Percentiles rank a stretch among this genome's conserved stretches.
Conservation (phyloP, 176 grass and related monocot genomes). For the Puya raimondii region DNA sequence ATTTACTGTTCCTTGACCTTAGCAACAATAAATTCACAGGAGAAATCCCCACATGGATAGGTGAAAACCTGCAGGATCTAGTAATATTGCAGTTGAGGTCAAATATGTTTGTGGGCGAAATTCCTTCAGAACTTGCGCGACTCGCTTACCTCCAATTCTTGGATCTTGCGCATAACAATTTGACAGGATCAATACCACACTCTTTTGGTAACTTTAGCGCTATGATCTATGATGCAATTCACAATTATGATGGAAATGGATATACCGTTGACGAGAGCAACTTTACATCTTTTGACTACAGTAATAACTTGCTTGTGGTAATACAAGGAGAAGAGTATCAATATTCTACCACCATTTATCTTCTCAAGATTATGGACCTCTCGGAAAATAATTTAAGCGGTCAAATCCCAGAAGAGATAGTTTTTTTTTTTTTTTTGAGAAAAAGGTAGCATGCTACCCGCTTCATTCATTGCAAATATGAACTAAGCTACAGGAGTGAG, state of each 20-base stretch:
- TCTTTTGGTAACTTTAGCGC: not conserved
- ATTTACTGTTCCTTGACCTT: constrained; percentile 3
- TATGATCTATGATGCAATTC: not conserved
- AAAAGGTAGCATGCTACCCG: too few species aligned
- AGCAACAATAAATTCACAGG: constrained; percentile 16
- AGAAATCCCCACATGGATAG: constrained; percentile 25
- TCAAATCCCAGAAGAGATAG: constrained; percentile 14
- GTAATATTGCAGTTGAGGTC: constrained; percentile 4
- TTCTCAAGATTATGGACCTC: constrained; percentile 4
- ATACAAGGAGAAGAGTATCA: not conserved
- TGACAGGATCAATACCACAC: not conserved
- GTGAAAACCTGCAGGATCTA: constrained; percentile 7
- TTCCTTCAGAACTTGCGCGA: not conserved
- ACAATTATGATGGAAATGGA: too few species aligned
- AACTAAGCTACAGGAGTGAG: too few species aligned
- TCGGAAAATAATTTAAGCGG: constrained; percentile 10
- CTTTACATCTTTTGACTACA: too few species aligned
- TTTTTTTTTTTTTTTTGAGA: too few species aligned
- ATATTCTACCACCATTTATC: not conserved
- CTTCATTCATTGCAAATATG: too few species aligned
- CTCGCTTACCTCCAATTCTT: constrained; percentile 12
- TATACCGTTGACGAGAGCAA: too few species aligned
- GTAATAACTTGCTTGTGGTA: not conserved
- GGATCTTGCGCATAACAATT: constrained; percentile 14
- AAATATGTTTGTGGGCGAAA: not conserved